Evolutionary conservation across 202 grass and related monocot species (phyloP).

Genomic region (Schoenoplectus tabernaemontani): DNA sequence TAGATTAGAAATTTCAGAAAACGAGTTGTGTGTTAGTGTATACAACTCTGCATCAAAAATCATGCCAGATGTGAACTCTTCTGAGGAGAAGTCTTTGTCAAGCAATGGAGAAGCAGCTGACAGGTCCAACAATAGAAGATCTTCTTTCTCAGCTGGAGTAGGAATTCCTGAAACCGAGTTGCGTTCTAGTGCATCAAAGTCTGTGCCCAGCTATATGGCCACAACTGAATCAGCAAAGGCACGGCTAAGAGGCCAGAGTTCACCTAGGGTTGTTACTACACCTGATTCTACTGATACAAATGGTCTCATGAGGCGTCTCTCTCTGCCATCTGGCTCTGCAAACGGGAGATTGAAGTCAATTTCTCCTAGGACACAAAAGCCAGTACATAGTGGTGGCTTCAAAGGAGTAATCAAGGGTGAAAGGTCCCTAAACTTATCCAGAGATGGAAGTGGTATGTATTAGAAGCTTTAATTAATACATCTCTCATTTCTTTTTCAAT

Average conservation of each 20-base stretch:
- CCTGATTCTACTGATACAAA: slow-evolving; percentile 21
- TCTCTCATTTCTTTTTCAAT: background rate
- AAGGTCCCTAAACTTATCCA: slow-evolving; percentile 32
- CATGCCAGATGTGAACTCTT: background rate
- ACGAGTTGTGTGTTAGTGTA: background rate
- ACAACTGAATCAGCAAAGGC: slow-evolving; percentile 35
- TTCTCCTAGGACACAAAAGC: slow-evolving; percentile 25
- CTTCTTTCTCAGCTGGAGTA: slow-evolving; percentile 21
- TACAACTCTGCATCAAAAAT: slow-evolving; percentile 8
- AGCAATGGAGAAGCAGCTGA: slow-evolving; percentile 8
- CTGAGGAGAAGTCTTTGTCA: slow-evolving; percentile 10
- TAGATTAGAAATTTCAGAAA: background rate
- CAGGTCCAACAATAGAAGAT: slow-evolving; percentile 22
- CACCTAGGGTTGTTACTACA: slow-evolving; percentile 16
- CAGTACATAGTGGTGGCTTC: background rate
- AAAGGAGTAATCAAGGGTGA: slow-evolving; percentile 25
- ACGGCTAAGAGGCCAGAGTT: slow-evolving; percentile 26
- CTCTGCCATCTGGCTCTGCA: slow-evolving; percentile 26
- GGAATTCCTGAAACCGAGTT: slow-evolving; percentile 19
- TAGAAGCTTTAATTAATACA: background rate
- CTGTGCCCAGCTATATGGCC: slow-evolving; percentile 39
- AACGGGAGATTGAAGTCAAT: slow-evolving; percentile 28
- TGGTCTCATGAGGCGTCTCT: slow-evolving; percentile 21
- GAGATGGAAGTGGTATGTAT: slow-evolving; percentile 29
- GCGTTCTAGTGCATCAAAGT: slow-evolving; percentile 1